Evolutionary conservation across 441 rosid species (phyloP), one percentile per base, ranked within the genome.

Genomic region (Croton laevigatus): DNA sequence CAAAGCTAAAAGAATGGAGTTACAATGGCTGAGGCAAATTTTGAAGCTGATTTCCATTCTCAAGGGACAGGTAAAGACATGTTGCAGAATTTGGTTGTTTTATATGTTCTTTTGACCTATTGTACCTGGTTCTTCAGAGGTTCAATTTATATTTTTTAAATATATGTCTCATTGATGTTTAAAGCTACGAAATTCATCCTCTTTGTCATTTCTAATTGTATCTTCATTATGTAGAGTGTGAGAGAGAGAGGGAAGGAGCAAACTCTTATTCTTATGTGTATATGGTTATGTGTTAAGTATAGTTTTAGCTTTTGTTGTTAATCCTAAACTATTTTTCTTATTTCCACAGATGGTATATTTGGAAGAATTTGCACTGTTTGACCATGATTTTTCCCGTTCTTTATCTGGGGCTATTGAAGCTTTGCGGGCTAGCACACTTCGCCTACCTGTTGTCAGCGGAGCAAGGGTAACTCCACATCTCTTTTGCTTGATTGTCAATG

Each of bases 381-480:
- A 94, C 63, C 74, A 70, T 44, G 90, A 89, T 73, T 86, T 83
- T 73, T 84, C 82, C 48, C 37, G 81, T 76, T 90, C 97, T 49
- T 74, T 94, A 69, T 81, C 82, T 68, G 96, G 92, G 68, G 97
- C 94, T 75, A 83, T 72, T 42, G 88, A 90, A 82, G 89, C 97
- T 67, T 77, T 94, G 76, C 80, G 79, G 76, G 93, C 94, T 37
- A 94, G 94, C 86, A 91, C 93, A 48, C 90, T 91, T 54, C 94
- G 91, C 70, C 90, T 91, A 75, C 98, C 98, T n/a, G 89, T 94
- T 75, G 87, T 87, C 71, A 79, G 81, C 38, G 93, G 91, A 42
- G 94, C 97, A 59, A 86, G 84, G 89, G 97, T 94, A 77, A 76
- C 74, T 20, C 51, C n/a, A 40, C 19, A 20, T 69, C 54, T 22